Evolutionary conservation across 2,329 filamentous ascomycete species (phyloP), one percentile per base, ranked within the genome.

Genomic region (Nothomitra cinnamomea): DNA sequence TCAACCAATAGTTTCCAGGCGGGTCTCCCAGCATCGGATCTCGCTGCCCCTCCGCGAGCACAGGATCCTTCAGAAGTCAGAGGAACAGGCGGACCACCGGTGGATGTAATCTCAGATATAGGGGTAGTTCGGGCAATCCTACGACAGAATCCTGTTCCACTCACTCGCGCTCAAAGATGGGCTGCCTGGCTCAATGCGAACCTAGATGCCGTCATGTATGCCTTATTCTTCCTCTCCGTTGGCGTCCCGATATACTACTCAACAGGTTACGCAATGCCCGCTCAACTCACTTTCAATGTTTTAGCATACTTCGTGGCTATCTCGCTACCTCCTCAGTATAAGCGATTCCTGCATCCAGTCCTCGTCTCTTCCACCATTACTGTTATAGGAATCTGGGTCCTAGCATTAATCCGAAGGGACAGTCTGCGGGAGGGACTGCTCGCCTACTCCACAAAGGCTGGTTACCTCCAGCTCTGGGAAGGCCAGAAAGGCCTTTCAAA

Each of bases 271-370:
- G 70, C 69, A 7, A 70, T 70, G 67, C 69, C 69, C 0, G 58
- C 64, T 1, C 69, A 71, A 54, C 60, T 71, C n/a, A 61, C 64
- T 5, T 61, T 79, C 58, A 77, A 71, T 55, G 59, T 78, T 5
- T 67, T 81, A 2, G 63, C 71, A 47, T 81, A 76, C 64, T 71
- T 75, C 53, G 62, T 65, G 4, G 74, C 76, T 15, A 62, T 73
- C 51, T 66, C 70, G 0, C 61, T 80, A 8, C 73, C 78, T 0
- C 61, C 67, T 0, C 62, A 58, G 1, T 79, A 73, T 69, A 66
- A 68, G 19, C 70, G 72, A 42, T 72, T 76, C 58, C 66, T 80
- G 2, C 78, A 82, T 60, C 77, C 78, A 0, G 76, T 80, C 1
- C 65, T 80, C 2, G 70, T 78, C 6, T 74, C 75, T 0, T 75